Base-by-base conservation (phyloP, 2,329 filamentous ascomycete species). In the Ophiostoma ips region DNA sequence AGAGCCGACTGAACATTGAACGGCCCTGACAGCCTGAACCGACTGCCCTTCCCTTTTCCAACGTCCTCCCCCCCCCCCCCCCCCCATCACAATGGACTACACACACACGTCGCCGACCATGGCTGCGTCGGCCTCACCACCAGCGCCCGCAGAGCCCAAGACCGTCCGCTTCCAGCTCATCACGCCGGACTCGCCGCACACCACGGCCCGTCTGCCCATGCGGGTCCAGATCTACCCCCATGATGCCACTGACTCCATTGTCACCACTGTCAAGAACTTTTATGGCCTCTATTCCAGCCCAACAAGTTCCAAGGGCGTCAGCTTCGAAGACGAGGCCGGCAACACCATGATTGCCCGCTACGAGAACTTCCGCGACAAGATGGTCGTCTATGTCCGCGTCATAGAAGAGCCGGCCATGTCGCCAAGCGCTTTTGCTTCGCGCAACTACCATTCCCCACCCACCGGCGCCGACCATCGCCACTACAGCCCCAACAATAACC, bases 241-340 rank as follows among this genome's bases (percentile, higher is more conserved):
- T 66, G 92, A 98, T 71, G 89, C 87, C 48, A 96, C 90, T 19
- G 90, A 96, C 63, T 95, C 89, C 34, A 98, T 98, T 68, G 87
- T 96, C 56, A 92, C 88, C 13, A 96, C 92, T 1, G 90, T 96
- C 62, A 96, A 95, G 76, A 96, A 95, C 72, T 96, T 96, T 70
- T 96, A 95, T 64, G 92, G 92, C 54, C 76, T 98, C 58, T 95
- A 95, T 65, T 86, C 90, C 57, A 81, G 78, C 55, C 72, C 74
- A 34, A 68, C 68, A 55, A 76, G 79, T 58, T 79, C 79, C 58
- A 83, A 83, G 63, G 89, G 92, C 57, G 84, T 98, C 62, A 94
- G 87, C 68, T 96, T 98, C 62, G 90, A 96, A 68, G 90, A 96
- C 65, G 79, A 86, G 56, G 73, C 84, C 60, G 87, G 87, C 60